These are phyloP conservation scores for Quercus gilva DNA, from an alignment of 306 rosid species.

Conservation along the genomic window DNA sequence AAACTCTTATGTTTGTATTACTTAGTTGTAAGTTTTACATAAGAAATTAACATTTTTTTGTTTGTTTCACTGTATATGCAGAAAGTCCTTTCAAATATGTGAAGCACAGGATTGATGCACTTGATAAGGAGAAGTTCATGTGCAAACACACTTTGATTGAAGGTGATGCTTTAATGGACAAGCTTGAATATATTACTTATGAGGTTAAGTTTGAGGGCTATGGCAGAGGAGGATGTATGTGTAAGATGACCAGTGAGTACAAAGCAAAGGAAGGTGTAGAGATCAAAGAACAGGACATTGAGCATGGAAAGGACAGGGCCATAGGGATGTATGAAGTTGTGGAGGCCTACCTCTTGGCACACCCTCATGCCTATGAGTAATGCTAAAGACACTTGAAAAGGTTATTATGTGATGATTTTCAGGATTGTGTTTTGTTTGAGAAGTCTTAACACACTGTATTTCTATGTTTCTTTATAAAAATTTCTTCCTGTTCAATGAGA, in stretches of 20 bases:
- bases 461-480: neutral
- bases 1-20: neutral
- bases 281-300: constrained; percentile 38
- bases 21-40: neutral
- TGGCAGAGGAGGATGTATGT: constrained; percentile 41
- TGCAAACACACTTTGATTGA: constrained; percentile 40
- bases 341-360: constrained; percentile 47
- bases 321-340: constrained; percentile 46
- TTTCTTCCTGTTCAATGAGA: neutral
- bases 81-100: constrained; percentile 33
- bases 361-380: constrained; percentile 30
- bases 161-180: constrained; percentile 37
- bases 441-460: neutral
- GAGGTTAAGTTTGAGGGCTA: constrained; percentile 43
- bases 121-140: constrained; percentile 34
- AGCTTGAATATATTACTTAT: constrained; percentile 36
- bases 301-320: constrained; percentile 40
- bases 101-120: constrained; percentile 42
- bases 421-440: neutral
- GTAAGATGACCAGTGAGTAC: constrained; percentile 37
- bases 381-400: neutral
- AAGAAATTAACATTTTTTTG: neutral
- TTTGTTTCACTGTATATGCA: constrained; percentile 6
- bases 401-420: neutral
- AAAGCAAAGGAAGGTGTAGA: constrained; percentile 29